These are phyloP conservation scores for Peronospora belbahrii DNA, from an alignment of 352 stramenopile genomes.

Conservation along the genomic window DNA sequence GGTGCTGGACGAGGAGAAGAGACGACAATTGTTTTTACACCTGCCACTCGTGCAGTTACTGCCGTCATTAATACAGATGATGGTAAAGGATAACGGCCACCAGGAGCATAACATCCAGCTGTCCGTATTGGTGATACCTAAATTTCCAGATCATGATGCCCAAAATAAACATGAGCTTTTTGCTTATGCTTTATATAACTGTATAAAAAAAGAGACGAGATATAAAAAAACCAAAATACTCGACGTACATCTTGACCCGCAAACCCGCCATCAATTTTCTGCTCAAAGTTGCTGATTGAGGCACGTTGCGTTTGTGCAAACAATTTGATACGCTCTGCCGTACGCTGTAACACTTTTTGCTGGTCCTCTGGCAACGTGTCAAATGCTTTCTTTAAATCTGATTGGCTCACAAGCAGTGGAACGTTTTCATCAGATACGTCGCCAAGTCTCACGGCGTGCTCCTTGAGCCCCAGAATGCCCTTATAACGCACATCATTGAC, in stretches of 20 bases:
- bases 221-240: background rate
- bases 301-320: slow-evolving; percentile 92
- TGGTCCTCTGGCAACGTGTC: slow-evolving; percentile 62
- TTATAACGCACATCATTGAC: slow-evolving; percentile 56
- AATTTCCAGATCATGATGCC: background rate
- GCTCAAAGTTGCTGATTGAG: slow-evolving; percentile 89
- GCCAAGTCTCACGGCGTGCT: slow-evolving; percentile 57
- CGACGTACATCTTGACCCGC: slow-evolving; percentile 88
- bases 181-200: too few relatives aligned
- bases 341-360: slow-evolving; percentile 81
- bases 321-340: slow-evolving; percentile 78
- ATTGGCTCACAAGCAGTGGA: slow-evolving; percentile 44
- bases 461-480: slow-evolving; percentile 36
- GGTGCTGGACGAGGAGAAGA: slow-evolving; percentile 87
- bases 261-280: slow-evolving; percentile 92
- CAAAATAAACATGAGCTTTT: background rate
- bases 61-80: slow-evolving; percentile 98
- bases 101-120: slow-evolving; percentile 96
- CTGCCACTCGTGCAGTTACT: slow-evolving; percentile 90
- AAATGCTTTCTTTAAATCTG: slow-evolving; percentile 81
- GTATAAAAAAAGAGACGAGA: too few relatives aligned
- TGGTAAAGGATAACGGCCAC: slow-evolving; percentile 94
- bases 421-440: slow-evolving; percentile 41
- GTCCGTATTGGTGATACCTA: slow-evolving; percentile 49
- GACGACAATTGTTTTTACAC: slow-evolving; percentile 92